phyloP scores from a whole-genome alignment of 768 basidiomycete species.

The Termitomyces sp. region DNA sequence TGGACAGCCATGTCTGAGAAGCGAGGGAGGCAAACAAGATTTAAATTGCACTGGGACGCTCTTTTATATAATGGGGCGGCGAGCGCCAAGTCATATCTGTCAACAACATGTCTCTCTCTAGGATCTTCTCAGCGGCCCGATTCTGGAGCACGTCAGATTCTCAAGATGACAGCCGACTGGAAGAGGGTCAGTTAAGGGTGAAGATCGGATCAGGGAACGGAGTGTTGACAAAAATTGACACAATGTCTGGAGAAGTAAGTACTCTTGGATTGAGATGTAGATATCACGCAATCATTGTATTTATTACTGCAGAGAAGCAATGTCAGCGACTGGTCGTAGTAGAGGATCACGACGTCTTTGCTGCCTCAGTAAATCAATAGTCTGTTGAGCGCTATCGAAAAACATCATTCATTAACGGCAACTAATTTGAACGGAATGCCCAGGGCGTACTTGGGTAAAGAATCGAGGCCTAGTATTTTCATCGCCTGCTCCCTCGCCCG shows the following conservation, averaged over 20 bases:
- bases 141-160: background rate
- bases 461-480: slow-evolving; percentile 20
- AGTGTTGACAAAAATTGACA: background rate
- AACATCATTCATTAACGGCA: background rate
- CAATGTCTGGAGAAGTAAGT: background rate
- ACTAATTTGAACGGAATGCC: background rate
- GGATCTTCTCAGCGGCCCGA: background rate
- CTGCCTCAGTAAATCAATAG: slow-evolving; percentile 13
- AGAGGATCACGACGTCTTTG: background rate
- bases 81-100: background rate
- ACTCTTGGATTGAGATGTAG: background rate
- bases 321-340: background rate
- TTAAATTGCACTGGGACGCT: background rate
- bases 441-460: slow-evolving; percentile 11
- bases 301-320: slow-evolving; percentile 4
- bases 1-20: slow-evolving; percentile 13
- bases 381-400: slow-evolving; percentile 9
- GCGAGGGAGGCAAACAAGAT: background rate
- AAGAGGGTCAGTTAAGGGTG: background rate
- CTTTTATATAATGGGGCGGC: background rate
- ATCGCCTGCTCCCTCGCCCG: slow-evolving; percentile 18
- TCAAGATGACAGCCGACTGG: background rate
- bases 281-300: background rate
- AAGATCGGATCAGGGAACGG: background rate
- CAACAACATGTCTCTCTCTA: background rate